Conservation (phyloP, 306 rosid species). For the Prunus fruticosa region DNA sequence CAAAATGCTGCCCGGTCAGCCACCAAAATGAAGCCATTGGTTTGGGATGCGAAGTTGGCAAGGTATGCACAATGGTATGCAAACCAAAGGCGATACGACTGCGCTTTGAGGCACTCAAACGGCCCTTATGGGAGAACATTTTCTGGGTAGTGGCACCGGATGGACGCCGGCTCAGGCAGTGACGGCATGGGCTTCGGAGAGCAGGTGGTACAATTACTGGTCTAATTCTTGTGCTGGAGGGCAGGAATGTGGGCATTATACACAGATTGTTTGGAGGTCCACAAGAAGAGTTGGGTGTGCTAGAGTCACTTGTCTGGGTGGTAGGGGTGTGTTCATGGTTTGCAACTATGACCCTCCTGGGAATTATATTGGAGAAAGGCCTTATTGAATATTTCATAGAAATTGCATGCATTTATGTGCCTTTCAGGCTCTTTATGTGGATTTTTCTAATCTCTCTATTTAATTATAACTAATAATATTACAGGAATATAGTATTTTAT, state of each 20-base stretch:
- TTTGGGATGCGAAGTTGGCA: conserved; percentile 49
- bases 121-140: conserved; percentile 96
- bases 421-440: no score
- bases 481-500: no score
- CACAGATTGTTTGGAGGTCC: conserved; percentile 74
- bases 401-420: no score
- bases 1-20: conserved; percentile 58
- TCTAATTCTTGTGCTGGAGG: conserved; percentile 55
- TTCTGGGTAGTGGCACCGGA: conserved; percentile 81
- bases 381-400: conserved; percentile 42
- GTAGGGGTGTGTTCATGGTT: conserved; percentile 65
- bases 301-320: conserved; percentile 48
- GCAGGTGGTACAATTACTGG: conserved; percentile 49
- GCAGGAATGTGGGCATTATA: conserved; percentile 77
- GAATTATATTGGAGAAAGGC: conserved; percentile 73
- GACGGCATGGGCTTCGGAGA: conserved; percentile 65
- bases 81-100: conserved; percentile 62
- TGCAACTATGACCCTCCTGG: conserved; percentile 97
- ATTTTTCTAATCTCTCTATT: no score
- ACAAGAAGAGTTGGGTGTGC: conserved; percentile 73
- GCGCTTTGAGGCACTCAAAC: conserved; percentile 60
- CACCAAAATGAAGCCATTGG: conserved; percentile 40
- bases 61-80: conserved; percentile 71
- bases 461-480: no score
- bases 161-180: conserved; percentile 80